Evolutionary conservation across 257 asterid genomes (phyloP), one percentile per base, ranked within the genome.

Genomic region (Solanum pennellii): DNA sequence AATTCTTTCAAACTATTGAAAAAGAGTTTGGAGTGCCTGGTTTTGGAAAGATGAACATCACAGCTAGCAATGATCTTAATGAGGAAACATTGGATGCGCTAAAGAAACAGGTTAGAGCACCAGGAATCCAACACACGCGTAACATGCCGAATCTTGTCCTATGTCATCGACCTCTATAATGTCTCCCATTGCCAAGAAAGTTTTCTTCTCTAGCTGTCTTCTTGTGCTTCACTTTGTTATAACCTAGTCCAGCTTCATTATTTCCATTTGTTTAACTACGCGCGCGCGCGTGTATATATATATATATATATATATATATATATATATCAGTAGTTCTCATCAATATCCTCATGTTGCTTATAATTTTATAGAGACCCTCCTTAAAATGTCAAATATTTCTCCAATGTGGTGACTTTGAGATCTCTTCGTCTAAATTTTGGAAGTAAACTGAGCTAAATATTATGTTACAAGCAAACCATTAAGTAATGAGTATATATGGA

Each of bases 51-150:
- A 97, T 83, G 86, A 84, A 89, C 87, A 95, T 97, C 83, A 94
- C 98, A 3, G 99, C 99, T 69, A 97, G 99, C 91, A 97, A 95
- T 86, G 99, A 97, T 86, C 98, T 97, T 87, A 95, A 95, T 90
- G 99, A 97, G 91, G 99, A 95, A 93, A 97, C 99, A 60, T 71
- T 97, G 88, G 99, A 97, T 92, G 98, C 97, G 16, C 91, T 97
- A 88, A 97, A 97, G 93, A 97, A 97, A 90, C 99, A 97, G 99
- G 99, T 94, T 89, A 88, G 45, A n/a, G 87, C 44, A 89, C 42
- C 83, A 49, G 31, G 80, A 87, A 29, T 66, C 65, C 56, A 10
- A 80, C 39, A 80, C 44, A 29, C 18, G 42, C 68, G n/a, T 47
- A 47, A 8, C 37, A 47, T 25, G 12, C 10, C 29, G 68, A 80